Evolutionary conservation across 2,329 filamentous ascomycete genomes (phyloP).

Genomic region (Domatiomyces globalis): DNA sequence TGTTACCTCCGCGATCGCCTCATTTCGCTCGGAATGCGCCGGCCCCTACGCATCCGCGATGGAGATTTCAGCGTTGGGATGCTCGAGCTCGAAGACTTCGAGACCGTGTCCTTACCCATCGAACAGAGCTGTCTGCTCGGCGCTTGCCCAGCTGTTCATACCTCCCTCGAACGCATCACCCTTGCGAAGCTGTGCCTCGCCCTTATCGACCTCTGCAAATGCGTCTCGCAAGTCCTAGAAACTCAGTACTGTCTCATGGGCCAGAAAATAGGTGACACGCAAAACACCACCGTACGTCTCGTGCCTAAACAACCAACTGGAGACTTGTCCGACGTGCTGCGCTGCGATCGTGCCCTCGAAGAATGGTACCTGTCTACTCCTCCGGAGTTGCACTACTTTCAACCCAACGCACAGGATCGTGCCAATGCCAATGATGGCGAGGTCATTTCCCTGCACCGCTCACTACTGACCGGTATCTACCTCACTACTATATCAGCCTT

Average conservation of each 20-base stretch:
- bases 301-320: constrained; percentile 76
- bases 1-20: constrained; percentile 90
- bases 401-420: constrained; percentile 35
- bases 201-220: constrained; percentile 77
- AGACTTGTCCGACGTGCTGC: constrained; percentile 64
- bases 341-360: constrained; percentile 65
- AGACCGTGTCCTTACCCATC: constrained; percentile 54
- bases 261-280: constrained; percentile 57
- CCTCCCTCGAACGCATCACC: constrained; percentile 58
- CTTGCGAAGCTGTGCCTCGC: constrained; percentile 80
- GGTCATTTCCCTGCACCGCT: constrained; percentile 55
- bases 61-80: constrained; percentile 91
- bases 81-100: constrained; percentile 73
- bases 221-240: constrained; percentile 76
- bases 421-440: constrained; percentile 43
- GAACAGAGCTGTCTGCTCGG: constrained; percentile 53
- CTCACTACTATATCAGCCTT: constrained; percentile 82
- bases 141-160: constrained; percentile 57
- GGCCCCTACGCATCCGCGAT: constrained; percentile 81
- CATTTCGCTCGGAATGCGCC: constrained; percentile 83
- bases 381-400: constrained; percentile 52
- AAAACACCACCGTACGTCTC: constrained; percentile 74
- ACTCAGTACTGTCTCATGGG: constrained; percentile 87
- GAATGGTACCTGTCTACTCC: constrained; percentile 64
- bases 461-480: constrained; percentile 86